Base-by-base conservation (phyloP, 129 eudicot species). In the Dittrichia graveolens region DNA sequence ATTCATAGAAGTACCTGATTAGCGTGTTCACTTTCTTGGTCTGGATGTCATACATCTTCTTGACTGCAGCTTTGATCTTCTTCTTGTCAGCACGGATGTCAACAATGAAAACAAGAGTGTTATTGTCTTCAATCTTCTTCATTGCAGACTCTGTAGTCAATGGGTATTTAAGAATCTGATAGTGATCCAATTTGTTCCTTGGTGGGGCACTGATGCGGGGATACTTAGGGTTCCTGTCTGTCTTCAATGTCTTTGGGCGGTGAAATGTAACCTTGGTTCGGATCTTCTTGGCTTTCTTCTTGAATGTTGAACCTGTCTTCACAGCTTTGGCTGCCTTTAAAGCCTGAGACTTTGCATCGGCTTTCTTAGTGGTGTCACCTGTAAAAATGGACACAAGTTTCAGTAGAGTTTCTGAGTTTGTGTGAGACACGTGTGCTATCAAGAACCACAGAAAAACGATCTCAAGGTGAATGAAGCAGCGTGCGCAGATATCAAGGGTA, bases 41-140 rank as follows among this genome's bases (percentile, higher is more conserved):
- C 78, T 85, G 89, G 65, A 88, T 88, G 78, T 88, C 94, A 7
- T 88, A 88, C 94, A 85, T 88, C 79, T 88, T 88, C 78, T 85
- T 88, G 13, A 88, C 94, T 0, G 90, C 90, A 59, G 72, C 88
- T 50, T 87, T 87, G 68, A 87, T 84, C 80, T 87, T 87, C 71
- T 84, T 87, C 73, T 87, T 87, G 72, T 84, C 87, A 58, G 89
- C 93, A 74, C 87, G 93, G 38, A 87, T 84, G 71, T 84, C 93
- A 79, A 87, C 87, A 65, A 84, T 84, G 87, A 87, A 87, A 34
- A 87, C 89, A 77, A 87, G 79, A 4, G 93, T 87, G 60, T 87
- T 87, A 59, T 87, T 87, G 73, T 87, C 93, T 61, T 87, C 93
- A 8, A 84, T 87, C 75, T 87, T 87, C 68, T 87, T 87, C 93